A percentile compares a stretch with the other conserved stretches of the same genome.
phyloP scores from a whole-genome alignment of 2,329 filamentous ascomycete species.

The Drechslerella dactyloides region DNA sequence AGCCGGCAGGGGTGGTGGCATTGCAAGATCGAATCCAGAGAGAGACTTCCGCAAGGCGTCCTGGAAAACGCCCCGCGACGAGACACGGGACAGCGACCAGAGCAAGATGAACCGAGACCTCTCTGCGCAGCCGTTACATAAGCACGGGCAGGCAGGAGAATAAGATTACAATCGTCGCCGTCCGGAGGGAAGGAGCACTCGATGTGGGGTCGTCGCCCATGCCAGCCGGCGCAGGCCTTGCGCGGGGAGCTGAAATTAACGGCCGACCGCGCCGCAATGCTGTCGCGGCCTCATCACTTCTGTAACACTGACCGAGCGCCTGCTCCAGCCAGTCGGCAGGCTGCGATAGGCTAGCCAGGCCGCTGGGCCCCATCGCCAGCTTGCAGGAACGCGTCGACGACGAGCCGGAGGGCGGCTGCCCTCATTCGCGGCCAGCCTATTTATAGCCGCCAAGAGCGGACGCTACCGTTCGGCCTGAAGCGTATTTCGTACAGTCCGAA shows the following conservation, averaged over 20 bases:
- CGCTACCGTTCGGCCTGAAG: background rate
- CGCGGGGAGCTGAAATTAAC: conserved; percentile 38
- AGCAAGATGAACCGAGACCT: too few species aligned
- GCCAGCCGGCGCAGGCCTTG: too few species aligned
- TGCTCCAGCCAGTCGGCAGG: background rate
- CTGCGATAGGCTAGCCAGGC: conserved; percentile 25
- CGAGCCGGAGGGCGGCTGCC: background rate
- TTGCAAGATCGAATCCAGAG: too few species aligned
- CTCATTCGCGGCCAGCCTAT: background rate
- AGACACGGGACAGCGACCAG: conserved; percentile 1
- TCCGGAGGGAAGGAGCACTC: conserved; percentile 6
- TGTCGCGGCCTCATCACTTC: conserved; percentile 36
- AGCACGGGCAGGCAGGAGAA: conserved; percentile 1
- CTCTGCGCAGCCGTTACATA: background rate
- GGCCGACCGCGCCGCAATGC: conserved; percentile 48
- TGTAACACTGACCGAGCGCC: conserved; percentile 23
- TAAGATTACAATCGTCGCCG: conserved; percentile 7
- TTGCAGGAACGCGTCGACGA: conserved; percentile 32
- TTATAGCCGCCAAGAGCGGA: background rate
- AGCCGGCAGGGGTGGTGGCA: too few species aligned
- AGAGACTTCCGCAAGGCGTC: conserved; percentile 6
- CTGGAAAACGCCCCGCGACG: conserved; percentile 30
- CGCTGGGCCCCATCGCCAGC: conserved; percentile 3
- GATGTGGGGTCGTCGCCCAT: conserved; percentile 31
- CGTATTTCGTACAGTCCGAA: too few species aligned